These are phyloP conservation scores for Ustilago tritici DNA, from an alignment of 1,284 basidiomycete species.

Conservation along the genomic window DNA sequence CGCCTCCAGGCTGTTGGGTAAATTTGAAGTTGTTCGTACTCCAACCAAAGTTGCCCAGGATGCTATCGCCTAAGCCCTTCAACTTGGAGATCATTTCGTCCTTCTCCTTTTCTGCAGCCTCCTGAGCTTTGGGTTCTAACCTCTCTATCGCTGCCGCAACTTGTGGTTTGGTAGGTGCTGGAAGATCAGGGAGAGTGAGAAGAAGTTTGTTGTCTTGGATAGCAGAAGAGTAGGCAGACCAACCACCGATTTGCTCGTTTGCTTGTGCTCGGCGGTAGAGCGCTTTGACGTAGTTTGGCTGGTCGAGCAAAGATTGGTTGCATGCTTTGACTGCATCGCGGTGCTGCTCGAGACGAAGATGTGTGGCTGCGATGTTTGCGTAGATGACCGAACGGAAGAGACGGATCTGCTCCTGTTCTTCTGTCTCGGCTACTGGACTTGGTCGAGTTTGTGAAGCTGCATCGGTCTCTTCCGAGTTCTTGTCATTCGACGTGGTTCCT, in stretches of 20 bases:
- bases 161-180: conserved; percentile 72
- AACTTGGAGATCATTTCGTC: conserved; percentile 91
- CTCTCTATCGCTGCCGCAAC: conserved; percentile 22
- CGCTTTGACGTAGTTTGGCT: conserved; percentile 86
- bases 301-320: conserved; percentile 81
- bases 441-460: background rate
- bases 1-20: conserved; percentile 82
- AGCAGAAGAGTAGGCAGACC: conserved; percentile 83
- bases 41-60: conserved; percentile 74
- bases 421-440: conserved; percentile 16
- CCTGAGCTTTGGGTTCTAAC: conserved; percentile 76
- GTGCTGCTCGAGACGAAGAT: conserved; percentile 74
- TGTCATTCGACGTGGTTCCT: background rate
- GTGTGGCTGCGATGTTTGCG: conserved; percentile 84
- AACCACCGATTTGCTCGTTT: conserved; percentile 83
- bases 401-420: conserved; percentile 38
- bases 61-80: conserved; percentile 89
- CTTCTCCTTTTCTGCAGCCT: conserved; percentile 86
- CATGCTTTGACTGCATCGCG: conserved; percentile 82
- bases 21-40: conserved; percentile 81
- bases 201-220: conserved; percentile 81
- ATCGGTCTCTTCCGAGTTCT: background rate
- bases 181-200: conserved; percentile 75
- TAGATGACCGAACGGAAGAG: conserved; percentile 71
- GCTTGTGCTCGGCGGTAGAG: conserved; percentile 86